phyloP scores from a whole-genome alignment of 1,284 basidiomycete species.

The Cerrena zonata region DNA sequence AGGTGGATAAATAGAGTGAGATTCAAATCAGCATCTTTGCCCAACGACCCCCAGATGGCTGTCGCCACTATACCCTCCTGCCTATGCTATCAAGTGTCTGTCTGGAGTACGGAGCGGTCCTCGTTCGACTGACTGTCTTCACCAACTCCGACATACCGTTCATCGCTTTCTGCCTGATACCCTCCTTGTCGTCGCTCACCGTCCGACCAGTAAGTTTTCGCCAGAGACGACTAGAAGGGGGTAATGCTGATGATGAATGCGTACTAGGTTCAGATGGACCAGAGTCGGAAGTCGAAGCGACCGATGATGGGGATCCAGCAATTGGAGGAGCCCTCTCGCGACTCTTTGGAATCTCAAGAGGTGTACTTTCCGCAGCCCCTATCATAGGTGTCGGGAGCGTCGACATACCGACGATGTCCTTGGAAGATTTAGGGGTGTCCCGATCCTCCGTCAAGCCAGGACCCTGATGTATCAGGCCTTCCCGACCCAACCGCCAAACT shows the following conservation, averaged over 20 bases:
- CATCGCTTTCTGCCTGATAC: constrained; percentile 4
- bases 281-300: too few relatives aligned
- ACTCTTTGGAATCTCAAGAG: neutral
- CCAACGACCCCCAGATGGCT: neutral
- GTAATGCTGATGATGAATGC: too few relatives aligned
- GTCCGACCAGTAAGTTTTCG: neutral
- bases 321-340: neutral
- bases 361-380: too few relatives aligned
- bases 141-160: constrained; percentile 9
- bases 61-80: too few relatives aligned
- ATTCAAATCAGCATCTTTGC: neutral
- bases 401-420: too few relatives aligned
- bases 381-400: too few relatives aligned
- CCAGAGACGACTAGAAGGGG: neutral
- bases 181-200: neutral
- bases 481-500: too few relatives aligned
- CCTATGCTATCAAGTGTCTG: too few relatives aligned
- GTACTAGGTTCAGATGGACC: neutral
- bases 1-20: neutral
- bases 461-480: too few relatives aligned
- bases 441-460: too few relatives aligned
- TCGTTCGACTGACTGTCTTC: constrained; percentile 4
- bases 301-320: neutral
- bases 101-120: neutral
- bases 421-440: too few relatives aligned